Evolutionary conservation across 2,329 filamentous ascomycete species (phyloP), one percentile per base, ranked within the genome.

Genomic region (Xylariales sp.): DNA sequence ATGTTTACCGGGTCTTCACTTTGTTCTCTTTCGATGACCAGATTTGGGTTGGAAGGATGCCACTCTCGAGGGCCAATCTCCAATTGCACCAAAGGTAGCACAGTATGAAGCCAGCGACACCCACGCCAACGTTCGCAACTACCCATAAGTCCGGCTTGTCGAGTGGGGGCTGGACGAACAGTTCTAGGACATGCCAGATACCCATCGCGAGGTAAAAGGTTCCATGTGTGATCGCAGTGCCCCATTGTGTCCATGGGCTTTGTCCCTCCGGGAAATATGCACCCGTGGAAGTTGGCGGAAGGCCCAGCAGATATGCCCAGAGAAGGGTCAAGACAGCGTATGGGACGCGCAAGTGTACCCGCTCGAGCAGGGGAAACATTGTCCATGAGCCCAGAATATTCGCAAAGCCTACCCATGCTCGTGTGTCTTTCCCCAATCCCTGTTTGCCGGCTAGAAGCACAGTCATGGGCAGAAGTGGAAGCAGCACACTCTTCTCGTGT

Each of bases 341-440:
- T 0, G 94, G 93, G 8, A 95, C 73, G 10, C 77, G 73, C 7
- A 98, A 70, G 31, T 90, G 86, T 44, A 97, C 93, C 34, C 91
- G 80, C 54, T 85, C 80, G 25, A 98, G 76, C 5, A 98, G 71
- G 1, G 93, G 93, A 57, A 88, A 98, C 78, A 97, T 84, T 5
- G 93, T 97, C 88, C 89, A 96, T 22, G 78, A 79, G 7, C 86
- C 91, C 9, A 96, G 74, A 11, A 93, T 74, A 58, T 98, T 98
- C 40, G 89, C 90, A 58, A 95, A 95, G n/a, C 90, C 90, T 4
- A 97, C 84, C 93, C 93, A 98, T 2, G 88, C 82, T 36, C 93
- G 79, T 14, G 78, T 80, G 40, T 84, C 81, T 45, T 86, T 85
- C 45, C 80, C 80, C 37, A 98, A 67, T 0, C 91, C 91, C 36